A percentile compares a stretch with the other conserved stretches of the same genome.
phyloP scores from a whole-genome alignment of 495 filamentous ascomycete genomes.

The Trichocladium uniseriatum region DNA sequence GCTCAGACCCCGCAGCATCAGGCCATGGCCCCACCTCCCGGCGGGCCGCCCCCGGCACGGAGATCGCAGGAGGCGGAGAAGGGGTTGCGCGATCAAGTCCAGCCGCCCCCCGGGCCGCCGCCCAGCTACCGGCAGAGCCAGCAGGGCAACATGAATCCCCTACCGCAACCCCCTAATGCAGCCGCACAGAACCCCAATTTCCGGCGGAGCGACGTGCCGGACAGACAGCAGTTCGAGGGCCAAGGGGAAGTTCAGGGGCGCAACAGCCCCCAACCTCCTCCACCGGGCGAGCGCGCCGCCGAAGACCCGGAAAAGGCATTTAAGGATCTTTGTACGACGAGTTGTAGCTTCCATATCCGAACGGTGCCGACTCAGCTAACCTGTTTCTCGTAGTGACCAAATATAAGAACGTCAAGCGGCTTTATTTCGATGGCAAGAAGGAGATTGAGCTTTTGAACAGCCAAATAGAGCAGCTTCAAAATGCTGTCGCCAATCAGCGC shows the following conservation, averaged over 20 bases:
- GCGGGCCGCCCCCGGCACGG: conserved; percentile 35
- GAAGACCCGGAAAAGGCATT: conserved; percentile 45
- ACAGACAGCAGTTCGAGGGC: conserved; percentile 32
- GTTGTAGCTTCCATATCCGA: not conserved
- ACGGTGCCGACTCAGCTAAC: conserved; percentile 4
- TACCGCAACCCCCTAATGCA: conserved; percentile 33
- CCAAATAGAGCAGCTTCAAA: conserved; percentile 91
- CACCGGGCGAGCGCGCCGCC: conserved; percentile 43
- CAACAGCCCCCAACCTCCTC: conserved; percentile 51
- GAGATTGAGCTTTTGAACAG: conserved; percentile 79
- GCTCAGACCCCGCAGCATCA: conserved; percentile 30
- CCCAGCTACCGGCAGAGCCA: conserved; percentile 43
- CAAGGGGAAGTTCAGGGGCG: conserved; percentile 42
- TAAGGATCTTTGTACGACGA: conserved; percentile 57
- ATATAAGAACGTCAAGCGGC: conserved; percentile 94
- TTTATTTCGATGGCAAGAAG: conserved; percentile 91
- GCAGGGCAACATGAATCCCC: conserved; percentile 35
- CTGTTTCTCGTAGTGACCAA: conserved; percentile 59
- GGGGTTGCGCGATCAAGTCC: conserved; percentile 31
- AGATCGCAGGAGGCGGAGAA: conserved; percentile 37
- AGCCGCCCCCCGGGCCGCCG: conserved; percentile 37
- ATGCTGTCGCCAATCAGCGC: conserved; percentile 89
- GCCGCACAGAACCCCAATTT: conserved; percentile 29
- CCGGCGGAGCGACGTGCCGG: conserved; percentile 29
- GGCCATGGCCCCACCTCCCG: conserved; percentile 43